A percentile compares a stretch with the other conserved stretches of the same genome.
phyloP scores from a whole-genome alignment of 2,329 filamentous ascomycete genomes.

The Pestalotiopsis sp. region DNA sequence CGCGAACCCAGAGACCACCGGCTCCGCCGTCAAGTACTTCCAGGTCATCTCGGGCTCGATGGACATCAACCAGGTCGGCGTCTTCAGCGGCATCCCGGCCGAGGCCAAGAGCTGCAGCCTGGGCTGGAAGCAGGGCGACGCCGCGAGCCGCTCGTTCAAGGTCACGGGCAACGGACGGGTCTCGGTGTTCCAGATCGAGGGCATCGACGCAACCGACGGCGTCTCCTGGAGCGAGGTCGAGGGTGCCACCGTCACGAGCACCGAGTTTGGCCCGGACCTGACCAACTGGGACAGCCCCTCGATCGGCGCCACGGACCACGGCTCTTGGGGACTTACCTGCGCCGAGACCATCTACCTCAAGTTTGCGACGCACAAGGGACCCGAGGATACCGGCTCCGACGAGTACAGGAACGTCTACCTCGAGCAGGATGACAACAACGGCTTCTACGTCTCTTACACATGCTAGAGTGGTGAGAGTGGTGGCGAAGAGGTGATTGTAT shows the following conservation, averaged over 20 bases:
- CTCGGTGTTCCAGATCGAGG: conserved; percentile 16
- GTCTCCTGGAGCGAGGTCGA: conserved; percentile 21
- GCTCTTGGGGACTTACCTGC: conserved; percentile 27
- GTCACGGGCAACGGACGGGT: conserved; percentile 32
- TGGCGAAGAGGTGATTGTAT: no score
- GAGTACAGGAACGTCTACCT: conserved; percentile 30
- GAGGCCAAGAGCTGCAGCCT: conserved; percentile 30
- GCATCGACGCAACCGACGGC: conserved; percentile 21
- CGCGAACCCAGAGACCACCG: background rate
- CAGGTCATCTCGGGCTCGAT: background rate
- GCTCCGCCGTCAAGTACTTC: background rate
- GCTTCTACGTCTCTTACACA: conserved; percentile 26
- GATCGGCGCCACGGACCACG: conserved; percentile 18
- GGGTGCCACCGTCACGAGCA: conserved; percentile 23
- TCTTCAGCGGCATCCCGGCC: conserved; percentile 35
- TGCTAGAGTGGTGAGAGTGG: conserved; percentile 14
- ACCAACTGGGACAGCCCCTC: conserved; percentile 29
- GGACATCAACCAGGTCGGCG: conserved; percentile 28
- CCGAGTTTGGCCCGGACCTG: conserved; percentile 28
- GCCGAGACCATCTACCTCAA: conserved; percentile 29
- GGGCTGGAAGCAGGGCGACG: conserved; percentile 36
- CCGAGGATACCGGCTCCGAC: conserved; percentile 18
- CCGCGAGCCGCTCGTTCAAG: conserved; percentile 38
- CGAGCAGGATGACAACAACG: conserved; percentile 32
- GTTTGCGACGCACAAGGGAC: conserved; percentile 13